phyloP scores from a whole-genome alignment of 2,329 filamentous ascomycete species.

The Phialophora tarda region DNA sequence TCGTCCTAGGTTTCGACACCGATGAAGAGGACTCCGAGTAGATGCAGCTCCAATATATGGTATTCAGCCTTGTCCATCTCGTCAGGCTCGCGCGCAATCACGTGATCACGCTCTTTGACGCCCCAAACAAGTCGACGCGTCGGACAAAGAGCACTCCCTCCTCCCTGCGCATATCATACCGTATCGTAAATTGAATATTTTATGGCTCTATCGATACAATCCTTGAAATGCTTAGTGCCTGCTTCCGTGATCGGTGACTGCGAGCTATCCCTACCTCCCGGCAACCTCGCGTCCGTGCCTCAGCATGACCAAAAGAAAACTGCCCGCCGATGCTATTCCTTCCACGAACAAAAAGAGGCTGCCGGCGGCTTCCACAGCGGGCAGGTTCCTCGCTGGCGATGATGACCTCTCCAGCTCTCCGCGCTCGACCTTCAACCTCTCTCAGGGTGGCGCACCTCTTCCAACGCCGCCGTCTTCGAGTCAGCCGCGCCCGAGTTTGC shows the following conservation, averaged over 20 bases:
- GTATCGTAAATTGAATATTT: neutral
- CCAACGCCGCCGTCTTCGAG: conserved; percentile 35
- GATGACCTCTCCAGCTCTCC: conserved; percentile 10
- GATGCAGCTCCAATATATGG: neutral
- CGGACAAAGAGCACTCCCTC: neutral
- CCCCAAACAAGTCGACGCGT: neutral
- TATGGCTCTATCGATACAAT: neutral
- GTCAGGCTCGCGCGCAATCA: neutral
- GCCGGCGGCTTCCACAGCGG: neutral
- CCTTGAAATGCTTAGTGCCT: neutral
- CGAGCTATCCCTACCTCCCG: neutral
- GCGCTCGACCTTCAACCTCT: conserved; percentile 21
- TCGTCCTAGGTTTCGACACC: conserved; percentile 55
- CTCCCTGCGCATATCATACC: neutral
- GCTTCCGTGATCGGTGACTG: neutral
- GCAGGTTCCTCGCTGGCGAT: conserved; percentile 31
- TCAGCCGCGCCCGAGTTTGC: conserved; percentile 15
- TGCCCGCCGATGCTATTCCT: neutral
- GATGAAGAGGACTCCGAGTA: conserved; percentile 50
- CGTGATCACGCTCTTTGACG: neutral
- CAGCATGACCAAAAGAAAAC: conserved; percentile 6
- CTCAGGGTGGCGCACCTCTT: conserved; percentile 23
- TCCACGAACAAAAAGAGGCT: conserved; percentile 24
- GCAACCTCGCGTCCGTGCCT: neutral
- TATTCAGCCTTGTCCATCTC: neutral